phyloP scores from a whole-genome alignment of 192 early-diverging fungal genomes.

The Ramicandelaber brevisporus region DNA sequence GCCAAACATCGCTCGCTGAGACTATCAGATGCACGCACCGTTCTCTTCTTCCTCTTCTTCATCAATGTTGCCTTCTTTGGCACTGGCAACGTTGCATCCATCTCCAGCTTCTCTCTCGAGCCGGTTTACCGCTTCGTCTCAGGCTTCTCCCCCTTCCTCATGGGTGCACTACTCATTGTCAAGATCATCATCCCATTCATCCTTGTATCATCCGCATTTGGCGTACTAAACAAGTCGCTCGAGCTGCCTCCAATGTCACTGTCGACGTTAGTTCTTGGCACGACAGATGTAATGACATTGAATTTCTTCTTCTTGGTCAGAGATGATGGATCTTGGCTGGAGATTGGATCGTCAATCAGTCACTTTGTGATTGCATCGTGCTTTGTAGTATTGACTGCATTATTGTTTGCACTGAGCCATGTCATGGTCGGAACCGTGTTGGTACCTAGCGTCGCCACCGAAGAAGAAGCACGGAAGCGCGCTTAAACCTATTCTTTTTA shows the following conservation, averaged over 20 bases:
- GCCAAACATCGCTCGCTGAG: constrained; percentile 13
- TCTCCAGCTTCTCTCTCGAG: constrained; percentile 63
- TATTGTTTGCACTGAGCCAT: constrained; percentile 59
- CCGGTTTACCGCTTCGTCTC: constrained; percentile 78
- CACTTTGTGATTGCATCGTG: constrained; percentile 85
- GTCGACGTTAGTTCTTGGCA: constrained; percentile 63
- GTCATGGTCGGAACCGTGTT: constrained; percentile 19
- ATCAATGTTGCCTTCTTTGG: constrained; percentile 91
- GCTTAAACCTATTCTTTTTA: neutral
- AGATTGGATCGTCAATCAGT: constrained; percentile 88
- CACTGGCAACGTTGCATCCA: constrained; percentile 77
- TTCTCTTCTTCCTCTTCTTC: constrained; percentile 64
- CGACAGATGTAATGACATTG: constrained; percentile 80
- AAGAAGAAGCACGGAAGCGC: neutral
- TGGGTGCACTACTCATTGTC: constrained; percentile 58
- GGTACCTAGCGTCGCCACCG: constrained; percentile 5
- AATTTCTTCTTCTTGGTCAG: constrained; percentile 90
- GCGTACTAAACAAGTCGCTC: constrained; percentile 45
- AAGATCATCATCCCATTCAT: constrained; percentile 93
- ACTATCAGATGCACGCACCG: constrained; percentile 27
- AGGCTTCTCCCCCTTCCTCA: constrained; percentile 72
- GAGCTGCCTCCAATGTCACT: constrained; percentile 64
- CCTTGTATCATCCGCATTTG: constrained; percentile 58
- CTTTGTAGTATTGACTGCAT: constrained; percentile 77
- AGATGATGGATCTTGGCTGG: constrained; percentile 83